These are phyloP conservation scores for Rhizophora apiculata DNA, from an alignment of 345 rosid species.

Conservation along the genomic window DNA sequence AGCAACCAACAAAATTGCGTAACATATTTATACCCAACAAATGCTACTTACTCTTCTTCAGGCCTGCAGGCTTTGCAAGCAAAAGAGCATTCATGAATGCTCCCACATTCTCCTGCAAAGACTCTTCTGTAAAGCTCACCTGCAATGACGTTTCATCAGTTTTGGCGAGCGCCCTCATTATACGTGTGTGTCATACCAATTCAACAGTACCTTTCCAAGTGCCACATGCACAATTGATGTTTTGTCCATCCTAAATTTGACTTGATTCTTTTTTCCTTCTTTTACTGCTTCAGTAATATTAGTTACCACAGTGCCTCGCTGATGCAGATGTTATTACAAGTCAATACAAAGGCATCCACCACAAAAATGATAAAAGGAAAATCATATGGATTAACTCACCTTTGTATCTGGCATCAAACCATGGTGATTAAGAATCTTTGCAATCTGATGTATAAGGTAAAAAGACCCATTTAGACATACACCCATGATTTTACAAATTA, in stretches of 20 bases:
- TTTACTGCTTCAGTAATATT: slow-evolving; percentile 71
- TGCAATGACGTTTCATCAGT: slow-evolving; percentile 21
- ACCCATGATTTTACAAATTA: not conserved
- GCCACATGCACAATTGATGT: slow-evolving; percentile 85
- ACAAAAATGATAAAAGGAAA: slow-evolving; percentile 7
- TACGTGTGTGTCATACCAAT: not conserved
- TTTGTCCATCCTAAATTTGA: slow-evolving; percentile 88
- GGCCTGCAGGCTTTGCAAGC: slow-evolving; percentile 88
- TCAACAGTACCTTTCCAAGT: slow-evolving; percentile 71
- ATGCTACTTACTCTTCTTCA: slow-evolving; percentile 74
- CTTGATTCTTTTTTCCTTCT: slow-evolving; percentile 70
- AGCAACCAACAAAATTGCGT: not conserved
- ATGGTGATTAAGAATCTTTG: slow-evolving; percentile 76
- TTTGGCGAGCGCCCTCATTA: not conserved
- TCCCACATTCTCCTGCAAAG: slow-evolving; percentile 75
- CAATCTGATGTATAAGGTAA: slow-evolving; percentile 48
- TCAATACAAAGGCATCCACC: slow-evolving; percentile 6
- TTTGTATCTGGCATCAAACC: slow-evolving; percentile 89
- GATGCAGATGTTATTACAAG: slow-evolving; percentile 22
- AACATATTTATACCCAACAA: slow-evolving; percentile 2
- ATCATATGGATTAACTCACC: slow-evolving; percentile 39
- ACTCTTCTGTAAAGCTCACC: slow-evolving; percentile 71
- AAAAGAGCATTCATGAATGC: slow-evolving; percentile 92
- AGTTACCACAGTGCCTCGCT: slow-evolving; percentile 88
- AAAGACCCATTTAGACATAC: not conserved